Evolutionary conservation across 768 basidiomycete species (phyloP), one percentile per base, ranked within the genome.

Genomic region (Lyophyllum decastes): DNA sequence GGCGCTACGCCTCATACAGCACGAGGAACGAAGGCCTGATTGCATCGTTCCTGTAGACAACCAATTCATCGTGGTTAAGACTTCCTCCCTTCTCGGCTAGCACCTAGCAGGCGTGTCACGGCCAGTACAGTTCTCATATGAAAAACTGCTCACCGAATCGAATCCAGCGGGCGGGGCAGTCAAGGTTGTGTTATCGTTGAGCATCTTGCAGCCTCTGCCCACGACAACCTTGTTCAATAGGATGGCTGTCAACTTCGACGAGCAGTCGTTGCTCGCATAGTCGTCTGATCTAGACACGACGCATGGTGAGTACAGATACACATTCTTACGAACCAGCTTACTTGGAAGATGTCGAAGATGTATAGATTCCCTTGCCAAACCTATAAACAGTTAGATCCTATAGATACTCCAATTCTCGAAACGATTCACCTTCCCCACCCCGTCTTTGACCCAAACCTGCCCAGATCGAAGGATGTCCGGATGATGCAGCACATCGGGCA

Each of bases 341-440:
- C 81, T 89, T 89, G 7, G 88, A 89, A n/a, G 88, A 88, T 1
- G 88, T 89, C n/a, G 86, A 85, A 5, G 87, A 87, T 1, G 87
- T 88, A 66, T 89, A 89, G 41, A 89, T 85, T 24, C 88, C 88
- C 35, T 82, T 81, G 24, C 88, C 88, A 49, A 89, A 88, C 58
- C 87, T 88, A 61, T 14, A 33, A 27, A 9, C 43, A 30, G 52
- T 60, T 14, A 33, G 22, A 21, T 17, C 9, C 24, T 2, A 2
- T 38, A 44, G 25, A 22, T 38, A 22, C 11, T 10, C 27, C 35
- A 16, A 33, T 4, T 27, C 4, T n/a, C 17, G 46, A 57, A 5
- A 38, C 10, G 43, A 60, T 75, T 51, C 65, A 82, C 84, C 87
- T 82, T 64, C 88, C 88, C 85, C 86, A 89, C 16, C 85, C 84